A percentile compares a stretch with the other conserved stretches of the same genome.
Evolutionary conservation across 108 stramenopile species (phyloP).

Genomic region (Cyclotella distinguenda): DNA sequence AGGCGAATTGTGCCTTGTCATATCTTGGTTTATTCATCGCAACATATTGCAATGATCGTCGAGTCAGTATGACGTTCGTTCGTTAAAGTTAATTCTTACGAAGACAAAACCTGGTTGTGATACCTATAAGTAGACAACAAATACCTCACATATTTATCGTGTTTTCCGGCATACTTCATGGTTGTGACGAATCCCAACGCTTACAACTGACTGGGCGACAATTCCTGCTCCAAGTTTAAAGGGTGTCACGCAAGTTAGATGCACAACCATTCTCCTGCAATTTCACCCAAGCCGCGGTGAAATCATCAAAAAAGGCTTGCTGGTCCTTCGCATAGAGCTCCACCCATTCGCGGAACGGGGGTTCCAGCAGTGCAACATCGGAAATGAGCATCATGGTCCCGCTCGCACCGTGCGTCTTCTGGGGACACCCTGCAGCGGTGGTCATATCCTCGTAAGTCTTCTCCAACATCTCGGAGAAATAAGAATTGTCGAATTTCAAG

Average conservation of each 20-base stretch:
- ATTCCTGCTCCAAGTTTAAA: no score
- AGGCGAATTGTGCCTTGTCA: no score
- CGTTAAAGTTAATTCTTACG: no score
- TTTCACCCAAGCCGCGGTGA: slow-evolving; percentile 39
- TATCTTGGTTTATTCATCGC: no score
- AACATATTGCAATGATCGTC: no score
- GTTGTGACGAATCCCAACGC: no score
- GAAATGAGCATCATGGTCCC: slow-evolving; percentile 49
- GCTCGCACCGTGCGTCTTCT: slow-evolving; percentile 23
- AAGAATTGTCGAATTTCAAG: slow-evolving; percentile 51
- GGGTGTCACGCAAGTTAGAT: slow-evolving; percentile 37
- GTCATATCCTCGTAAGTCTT: slow-evolving; percentile 40
- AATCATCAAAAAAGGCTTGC: slow-evolving; percentile 41
- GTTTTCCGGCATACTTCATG: background rate
- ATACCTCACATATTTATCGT: no score
- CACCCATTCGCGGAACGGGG: slow-evolving; percentile 35
- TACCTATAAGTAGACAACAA: no score
- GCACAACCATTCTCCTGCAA: slow-evolving; percentile 52
- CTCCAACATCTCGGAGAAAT: slow-evolving; percentile 51
- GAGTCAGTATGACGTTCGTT: no score
- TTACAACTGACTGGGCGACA: no score
- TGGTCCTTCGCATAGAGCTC: slow-evolving; percentile 45
- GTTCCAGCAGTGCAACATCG: slow-evolving; percentile 47
- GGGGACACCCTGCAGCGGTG: slow-evolving; percentile 43
- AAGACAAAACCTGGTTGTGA: no score